Evolutionary conservation across 176 grass and related monocot genomes (phyloP), one percentile per base, ranked within the genome.

Genomic region (Juncus inflexus): DNA sequence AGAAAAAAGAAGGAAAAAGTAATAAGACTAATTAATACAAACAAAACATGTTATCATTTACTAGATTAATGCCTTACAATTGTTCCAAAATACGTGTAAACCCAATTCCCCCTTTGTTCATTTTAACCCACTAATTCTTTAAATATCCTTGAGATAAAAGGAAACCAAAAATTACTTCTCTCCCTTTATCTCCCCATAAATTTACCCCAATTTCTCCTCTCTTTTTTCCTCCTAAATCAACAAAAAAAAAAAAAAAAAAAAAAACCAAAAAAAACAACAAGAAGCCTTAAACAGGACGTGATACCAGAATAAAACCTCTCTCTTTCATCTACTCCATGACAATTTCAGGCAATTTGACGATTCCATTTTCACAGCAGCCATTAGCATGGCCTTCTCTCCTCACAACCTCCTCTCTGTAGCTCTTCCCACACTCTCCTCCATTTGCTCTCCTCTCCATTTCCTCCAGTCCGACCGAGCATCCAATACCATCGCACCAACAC

Each of bases 321-420:
- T 62, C 51, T 28, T 4, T 45, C 35, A 62, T 37, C 79, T 91
- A 97, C 69, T 92, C 85, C 16, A 79, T 76, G 37, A 99, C 53
- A 13, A 99, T 99, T 65, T 99, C 95, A 6, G 80, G 83, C 39
- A 89, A 67, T 39, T 79, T 91, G 40, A 94, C 15, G 12, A 77
- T 76, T 61, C 37, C 74, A 61, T 79, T 74, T 80, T 74, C 68
- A 65, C 89, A 90, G 62, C 95, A 90, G 12, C 68, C 54, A 36
- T 60, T 71, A 35, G 9, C 39, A 71, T 71, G 68, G 3, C 72
- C 72, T 12, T 76, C 81, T 5, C 60, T 75, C 54, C 61, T 78
- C 51, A 64, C 66, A 71, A 77, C 80, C 57, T 78, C 59, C 59
- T 79, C 77, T 47, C 64, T 77, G 58, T 79, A 84, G 75, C 74